phyloP scores from a whole-genome alignment of 2,329 filamentous ascomycete genomes.

The Plenodomus tracheiphilus region DNA sequence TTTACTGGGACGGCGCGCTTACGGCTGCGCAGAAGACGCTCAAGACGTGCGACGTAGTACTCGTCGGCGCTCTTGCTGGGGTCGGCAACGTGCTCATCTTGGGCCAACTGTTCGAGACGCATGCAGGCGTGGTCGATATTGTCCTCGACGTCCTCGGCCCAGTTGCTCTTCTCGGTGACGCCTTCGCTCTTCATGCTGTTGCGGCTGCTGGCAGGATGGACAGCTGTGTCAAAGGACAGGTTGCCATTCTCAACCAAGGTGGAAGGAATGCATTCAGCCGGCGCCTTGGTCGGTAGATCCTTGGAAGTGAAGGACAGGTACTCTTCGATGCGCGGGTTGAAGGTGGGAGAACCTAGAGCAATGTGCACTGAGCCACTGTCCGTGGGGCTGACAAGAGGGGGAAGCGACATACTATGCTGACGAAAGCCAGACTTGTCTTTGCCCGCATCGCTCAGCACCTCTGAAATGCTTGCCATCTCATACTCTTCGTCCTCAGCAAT shows the following conservation, averaged over 20 bases:
- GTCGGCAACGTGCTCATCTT: constrained; percentile 27
- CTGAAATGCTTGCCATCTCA: constrained; percentile 19
- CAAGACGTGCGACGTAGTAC: constrained; percentile 30
- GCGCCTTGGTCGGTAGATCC: constrained; percentile 25
- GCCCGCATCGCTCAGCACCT: constrained; percentile 19
- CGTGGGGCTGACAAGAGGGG: constrained; percentile 4
- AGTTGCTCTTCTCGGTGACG: constrained; percentile 40
- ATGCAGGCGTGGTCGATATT: constrained; percentile 23
- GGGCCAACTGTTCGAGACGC: constrained; percentile 39
- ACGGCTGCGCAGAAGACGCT: constrained; percentile 21
- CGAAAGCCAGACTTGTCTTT: constrained; percentile 9
- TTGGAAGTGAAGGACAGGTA: constrained; percentile 33
- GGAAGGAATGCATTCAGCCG: constrained; percentile 17
- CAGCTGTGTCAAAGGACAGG: constrained; percentile 8
- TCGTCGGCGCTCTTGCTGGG: constrained; percentile 22
- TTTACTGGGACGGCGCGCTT: constrained; percentile 22
- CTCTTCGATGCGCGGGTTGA: constrained; percentile 34
- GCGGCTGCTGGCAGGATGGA: constrained; percentile 11
- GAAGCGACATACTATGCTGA: constrained; percentile 14
- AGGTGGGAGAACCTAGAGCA: constrained; percentile 28
- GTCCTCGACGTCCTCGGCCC: constrained; percentile 38
- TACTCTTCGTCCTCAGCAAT: constrained; percentile 20
- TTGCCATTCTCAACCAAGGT: constrained; percentile 16
- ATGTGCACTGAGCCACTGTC: constrained; percentile 26
- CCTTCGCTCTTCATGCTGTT: constrained; percentile 22